Conservation (phyloP, 176 grass and related monocot species). For the Saccharum spontaneum region DNA sequence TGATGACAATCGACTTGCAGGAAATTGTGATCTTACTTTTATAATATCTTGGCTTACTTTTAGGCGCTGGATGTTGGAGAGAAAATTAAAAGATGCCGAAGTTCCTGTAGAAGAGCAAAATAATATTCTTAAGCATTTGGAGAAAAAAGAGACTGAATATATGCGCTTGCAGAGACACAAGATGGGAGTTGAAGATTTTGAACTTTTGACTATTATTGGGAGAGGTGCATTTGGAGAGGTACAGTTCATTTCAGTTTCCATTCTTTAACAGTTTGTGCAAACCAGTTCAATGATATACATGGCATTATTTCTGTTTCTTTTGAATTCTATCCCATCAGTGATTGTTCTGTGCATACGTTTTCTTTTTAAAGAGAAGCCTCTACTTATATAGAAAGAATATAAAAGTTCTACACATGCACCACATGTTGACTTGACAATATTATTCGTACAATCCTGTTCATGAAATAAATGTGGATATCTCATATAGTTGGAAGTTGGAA, state of each 20-base stretch:
- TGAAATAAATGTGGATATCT: slow-evolving; percentile 20
- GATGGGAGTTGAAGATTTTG: slow-evolving; percentile 99
- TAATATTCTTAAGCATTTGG: slow-evolving; percentile 92
- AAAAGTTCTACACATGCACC: not conserved
- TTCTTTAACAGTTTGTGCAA: slow-evolving; percentile 9
- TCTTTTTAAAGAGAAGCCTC: not conserved
- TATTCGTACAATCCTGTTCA: not conserved
- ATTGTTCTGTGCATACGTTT: not conserved
- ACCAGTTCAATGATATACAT: not conserved
- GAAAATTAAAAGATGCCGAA: slow-evolving; percentile 90
- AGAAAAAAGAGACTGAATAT: slow-evolving; percentile 97
- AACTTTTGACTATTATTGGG: slow-evolving; percentile 98
- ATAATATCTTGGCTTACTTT: slow-evolving; percentile 38
- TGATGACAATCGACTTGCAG: not conserved
- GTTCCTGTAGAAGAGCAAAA: slow-evolving; percentile 95
- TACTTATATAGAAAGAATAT: not conserved
- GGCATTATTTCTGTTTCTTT: slow-evolving; percentile 3
- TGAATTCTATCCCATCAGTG: not conserved
- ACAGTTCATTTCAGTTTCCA: slow-evolving; percentile 1
- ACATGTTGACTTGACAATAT: slow-evolving; percentile 9
- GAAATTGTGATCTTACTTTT: not conserved
- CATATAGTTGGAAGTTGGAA: slow-evolving; percentile 12
- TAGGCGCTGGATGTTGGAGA: slow-evolving; percentile 95
- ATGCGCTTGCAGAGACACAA: slow-evolving; percentile 98
- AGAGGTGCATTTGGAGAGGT: slow-evolving; percentile 99